Base-by-base conservation (phyloP, 2,329 filamentous ascomycete species). In the Colletotrichum cuscutae region DNA sequence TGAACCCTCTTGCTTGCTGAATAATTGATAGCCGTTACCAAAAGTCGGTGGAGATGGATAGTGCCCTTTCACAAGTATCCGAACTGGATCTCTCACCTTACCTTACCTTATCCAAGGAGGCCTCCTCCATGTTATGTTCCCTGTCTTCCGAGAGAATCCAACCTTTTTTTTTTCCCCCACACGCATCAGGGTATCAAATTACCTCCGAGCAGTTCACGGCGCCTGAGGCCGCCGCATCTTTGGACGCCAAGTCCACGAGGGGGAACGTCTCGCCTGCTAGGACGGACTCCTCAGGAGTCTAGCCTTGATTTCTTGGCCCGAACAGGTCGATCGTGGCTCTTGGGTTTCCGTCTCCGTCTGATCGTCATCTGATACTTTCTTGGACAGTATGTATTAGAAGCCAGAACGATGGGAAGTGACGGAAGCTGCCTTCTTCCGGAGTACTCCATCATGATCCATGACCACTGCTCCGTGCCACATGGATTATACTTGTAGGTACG, bases 181-280 rank as follows among this genome's bases (percentile, higher is more conserved):
- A 32, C 49, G 46, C 26, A 32, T 58, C 8, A 22, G 61, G 22
- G 49, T 54, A 64, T 64, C 49, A 64, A 64, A 64, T 52, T 54
- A 19, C 61, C 53, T 64, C 61, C 61, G 61, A 64, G 53, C 49
- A 42, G 28, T 52, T 54, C 22, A 37, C 61, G 49, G 61, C 61
- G 28, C 61, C 61, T 54, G 30, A 22, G 61, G 24, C 13, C 54
- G 61, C 61, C 61, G 49, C 49, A 64, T 35, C 52, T 64, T 37
- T 64, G 49, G 22, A 37, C 32, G 61, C 61, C 49, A 28, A 64
- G 22, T 42, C n/a, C 22, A 19, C n/a, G 9, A n/a, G n/a, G 19
- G 32, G 32, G 35, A 0, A 13, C 35, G 13, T 35, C 46, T n/a
- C 30, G 19, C 30, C 28, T 30, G 8, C 28, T 8, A 35, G 32